These are phyloP conservation scores for Rhynchosporium graminicola DNA, from an alignment of 2,329 filamentous ascomycete genomes.

Conservation along the genomic window DNA sequence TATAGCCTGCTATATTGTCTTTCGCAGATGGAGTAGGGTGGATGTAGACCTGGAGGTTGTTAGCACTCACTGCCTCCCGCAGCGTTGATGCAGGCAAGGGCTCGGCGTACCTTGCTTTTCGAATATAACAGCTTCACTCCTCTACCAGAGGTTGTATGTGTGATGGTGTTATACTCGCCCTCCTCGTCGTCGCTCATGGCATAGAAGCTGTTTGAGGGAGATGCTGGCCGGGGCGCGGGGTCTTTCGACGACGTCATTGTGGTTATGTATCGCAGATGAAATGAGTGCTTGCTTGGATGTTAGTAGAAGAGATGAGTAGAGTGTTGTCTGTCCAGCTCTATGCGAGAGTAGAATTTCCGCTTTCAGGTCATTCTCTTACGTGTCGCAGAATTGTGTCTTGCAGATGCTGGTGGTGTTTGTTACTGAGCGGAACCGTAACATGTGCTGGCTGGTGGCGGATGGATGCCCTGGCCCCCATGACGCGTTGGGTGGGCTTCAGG, in stretches of 20 bases:
- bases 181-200: conserved; percentile 96
- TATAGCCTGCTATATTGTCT: conserved; percentile 93
- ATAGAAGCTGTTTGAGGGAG: conserved; percentile 87
- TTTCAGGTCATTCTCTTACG: conserved; percentile 13
- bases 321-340: not conserved
- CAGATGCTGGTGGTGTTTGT: not conserved
- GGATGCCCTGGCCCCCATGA: conserved; percentile 4
- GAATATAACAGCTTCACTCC: conserved; percentile 94
- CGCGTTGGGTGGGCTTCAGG: conserved; percentile 12
- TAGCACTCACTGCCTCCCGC: no score
- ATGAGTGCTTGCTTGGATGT: not conserved
- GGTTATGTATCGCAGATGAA: not conserved
- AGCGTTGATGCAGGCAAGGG: not conserved
- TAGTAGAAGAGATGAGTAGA: not conserved
- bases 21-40: conserved; percentile 91
- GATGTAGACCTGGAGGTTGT: conserved; percentile 73
- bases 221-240: conserved; percentile 48
- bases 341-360: not conserved
- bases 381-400: not conserved
- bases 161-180: conserved; percentile 91
- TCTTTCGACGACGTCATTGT: conserved; percentile 38
- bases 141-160: conserved; percentile 71
- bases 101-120: conserved; percentile 82
- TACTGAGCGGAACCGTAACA: not conserved
- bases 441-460: not conserved